Evolutionary conservation across 1,139 yeast genomes (phyloP).

Genomic region (Geotrichum restrictum): DNA sequence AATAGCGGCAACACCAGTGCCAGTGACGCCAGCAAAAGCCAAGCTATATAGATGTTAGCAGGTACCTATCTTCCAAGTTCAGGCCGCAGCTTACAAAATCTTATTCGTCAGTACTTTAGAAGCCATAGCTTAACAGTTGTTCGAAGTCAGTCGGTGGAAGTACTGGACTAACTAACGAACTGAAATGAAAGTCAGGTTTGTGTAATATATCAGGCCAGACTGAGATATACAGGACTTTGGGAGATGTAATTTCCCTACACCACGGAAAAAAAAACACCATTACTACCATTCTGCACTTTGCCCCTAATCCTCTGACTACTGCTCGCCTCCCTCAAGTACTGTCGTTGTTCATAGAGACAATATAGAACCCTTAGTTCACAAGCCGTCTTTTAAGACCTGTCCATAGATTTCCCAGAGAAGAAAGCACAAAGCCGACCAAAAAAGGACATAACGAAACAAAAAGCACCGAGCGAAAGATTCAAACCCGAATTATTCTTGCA

Average conservation of each 20-base stretch:
- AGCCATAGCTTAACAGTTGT: slow-evolving; percentile 7
- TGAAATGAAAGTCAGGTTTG: background rate
- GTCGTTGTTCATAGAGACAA: background rate
- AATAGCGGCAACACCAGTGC: slow-evolving; percentile 13
- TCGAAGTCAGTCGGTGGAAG: background rate
- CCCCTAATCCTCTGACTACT: background rate
- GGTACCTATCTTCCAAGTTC: background rate
- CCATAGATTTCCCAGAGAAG: background rate
- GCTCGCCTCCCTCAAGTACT: background rate
- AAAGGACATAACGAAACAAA: background rate
- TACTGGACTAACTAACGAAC: too few species aligned
- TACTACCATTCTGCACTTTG: background rate
- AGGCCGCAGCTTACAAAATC: slow-evolving; percentile 11
- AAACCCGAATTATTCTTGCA: background rate
- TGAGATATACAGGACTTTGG: background rate
- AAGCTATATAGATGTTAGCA: slow-evolving; percentile 1
- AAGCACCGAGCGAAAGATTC: background rate
- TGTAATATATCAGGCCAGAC: background rate
- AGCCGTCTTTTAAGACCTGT: background rate
- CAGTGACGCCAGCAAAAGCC: slow-evolving; percentile 15
- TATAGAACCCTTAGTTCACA: background rate
- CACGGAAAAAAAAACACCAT: background rate
- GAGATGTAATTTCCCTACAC: background rate
- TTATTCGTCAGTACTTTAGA: slow-evolving; percentile 15
- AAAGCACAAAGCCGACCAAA: background rate